Percentiles rank a stretch among this genome's conserved stretches.
These are phyloP conservation scores for Lolium multiflorum DNA, from an alignment of 176 grass and related monocot species.

Conservation along the genomic window DNA sequence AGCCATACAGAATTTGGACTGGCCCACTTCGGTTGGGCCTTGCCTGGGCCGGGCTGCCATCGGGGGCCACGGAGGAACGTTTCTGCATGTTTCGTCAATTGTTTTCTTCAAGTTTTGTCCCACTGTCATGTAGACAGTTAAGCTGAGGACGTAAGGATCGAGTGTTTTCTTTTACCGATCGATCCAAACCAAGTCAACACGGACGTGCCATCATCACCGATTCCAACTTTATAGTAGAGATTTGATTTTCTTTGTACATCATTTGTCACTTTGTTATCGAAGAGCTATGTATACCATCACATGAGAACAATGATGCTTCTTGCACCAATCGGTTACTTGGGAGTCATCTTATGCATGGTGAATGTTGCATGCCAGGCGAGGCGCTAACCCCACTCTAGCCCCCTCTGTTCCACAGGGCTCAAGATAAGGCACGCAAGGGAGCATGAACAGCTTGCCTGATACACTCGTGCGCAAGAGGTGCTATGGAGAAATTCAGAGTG, in stretches of 20 bases:
- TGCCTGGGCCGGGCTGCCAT: no score
- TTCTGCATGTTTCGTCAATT: no score
- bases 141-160: no score
- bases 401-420: background rate
- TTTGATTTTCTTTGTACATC: slow-evolving; percentile 19
- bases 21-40: no score
- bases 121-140: no score
- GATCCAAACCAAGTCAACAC: no score
- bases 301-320: background rate
- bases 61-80: no score
- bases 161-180: no score
- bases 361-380: background rate
- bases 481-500: slow-evolving; percentile 1
- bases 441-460: background rate
- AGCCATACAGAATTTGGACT: no score
- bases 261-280: slow-evolving; percentile 1
- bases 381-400: background rate
- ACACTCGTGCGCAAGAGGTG: background rate
- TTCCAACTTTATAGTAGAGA: no score
- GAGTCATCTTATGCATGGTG: background rate
- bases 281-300: slow-evolving; percentile 4
- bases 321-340: background rate
- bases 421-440: background rate
- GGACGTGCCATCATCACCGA: no score
- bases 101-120: no score